A percentile compares a stretch with the other conserved stretches of the same genome.
These are phyloP conservation scores for Perilla frutescens DNA, from an alignment of 257 asterid species.

Conservation along the genomic window DNA sequence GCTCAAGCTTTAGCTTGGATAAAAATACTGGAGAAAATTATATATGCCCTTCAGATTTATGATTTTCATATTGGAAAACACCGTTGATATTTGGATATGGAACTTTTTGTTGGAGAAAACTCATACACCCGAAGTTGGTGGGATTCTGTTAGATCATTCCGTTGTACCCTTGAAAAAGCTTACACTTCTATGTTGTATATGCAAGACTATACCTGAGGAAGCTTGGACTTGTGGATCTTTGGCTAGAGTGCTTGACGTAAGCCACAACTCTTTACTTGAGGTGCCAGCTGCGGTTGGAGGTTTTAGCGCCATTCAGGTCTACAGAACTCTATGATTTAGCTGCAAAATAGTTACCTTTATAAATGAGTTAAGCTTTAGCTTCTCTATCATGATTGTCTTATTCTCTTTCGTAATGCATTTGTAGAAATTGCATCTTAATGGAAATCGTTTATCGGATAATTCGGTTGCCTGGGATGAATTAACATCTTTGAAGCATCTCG, in stretches of 20 bases:
- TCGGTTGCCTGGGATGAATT: constrained; percentile 81
- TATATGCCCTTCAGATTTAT: background rate
- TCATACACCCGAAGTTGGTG: constrained; percentile 13
- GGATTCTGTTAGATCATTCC: constrained; percentile 18
- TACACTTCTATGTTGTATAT: constrained; percentile 43
- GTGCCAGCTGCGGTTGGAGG: constrained; percentile 62
- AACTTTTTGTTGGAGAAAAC: constrained; percentile 9
- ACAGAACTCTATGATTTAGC: constrained; percentile 27
- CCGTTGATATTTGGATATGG: background rate
- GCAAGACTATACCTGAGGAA: constrained; percentile 80
- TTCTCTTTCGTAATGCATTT: constrained; percentile 33
- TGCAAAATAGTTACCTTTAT: constrained; percentile 22
- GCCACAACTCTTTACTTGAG: constrained; percentile 64
- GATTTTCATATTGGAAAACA: constrained; percentile 1
- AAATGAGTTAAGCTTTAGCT: constrained; percentile 14
- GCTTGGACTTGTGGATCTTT: constrained; percentile 67
- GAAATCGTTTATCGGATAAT: constrained; percentile 59
- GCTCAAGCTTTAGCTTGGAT: background rate
- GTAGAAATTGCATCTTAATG: constrained; percentile 72
- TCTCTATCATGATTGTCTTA: constrained; percentile 28
- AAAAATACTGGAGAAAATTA: background rate
- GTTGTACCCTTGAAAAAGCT: constrained; percentile 32
- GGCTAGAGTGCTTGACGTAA: constrained; percentile 75
- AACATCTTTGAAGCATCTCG: constrained; percentile 65
- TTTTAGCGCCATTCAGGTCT: constrained; percentile 67